A percentile compares a stretch with the other conserved stretches of the same genome.
Conservation (phyloP, 768 basidiomycete genomes). For the Lactarius sanguifluus region DNA sequence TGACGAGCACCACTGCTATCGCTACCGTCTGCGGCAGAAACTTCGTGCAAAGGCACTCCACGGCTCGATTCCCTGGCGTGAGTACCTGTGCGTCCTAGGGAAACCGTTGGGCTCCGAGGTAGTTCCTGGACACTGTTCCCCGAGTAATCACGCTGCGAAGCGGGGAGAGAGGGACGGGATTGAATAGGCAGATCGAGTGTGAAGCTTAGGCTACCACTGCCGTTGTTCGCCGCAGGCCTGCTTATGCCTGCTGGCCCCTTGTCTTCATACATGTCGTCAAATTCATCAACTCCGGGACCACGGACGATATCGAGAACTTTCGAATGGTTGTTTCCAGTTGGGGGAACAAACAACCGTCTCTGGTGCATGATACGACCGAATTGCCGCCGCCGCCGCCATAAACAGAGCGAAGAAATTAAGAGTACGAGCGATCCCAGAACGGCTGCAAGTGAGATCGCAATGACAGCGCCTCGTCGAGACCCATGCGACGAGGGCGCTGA, state of each 20-base stretch:
- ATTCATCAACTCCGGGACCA: conserved; percentile 14
- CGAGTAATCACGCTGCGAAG: conserved; percentile 24
- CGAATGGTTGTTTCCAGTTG: conserved; percentile 21
- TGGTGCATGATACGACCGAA: conserved; percentile 33
- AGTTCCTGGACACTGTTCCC: conserved; percentile 29
- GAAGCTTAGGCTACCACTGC: conserved; percentile 30
- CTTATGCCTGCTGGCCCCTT: conserved; percentile 9
- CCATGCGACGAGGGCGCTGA: conserved; percentile 31
- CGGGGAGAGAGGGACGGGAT: conserved; percentile 21
- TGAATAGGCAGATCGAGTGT: conserved; percentile 30
- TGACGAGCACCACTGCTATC: conserved; percentile 8
- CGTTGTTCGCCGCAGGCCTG: conserved; percentile 8
- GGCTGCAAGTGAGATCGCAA: conserved; percentile 60
- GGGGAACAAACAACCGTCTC: conserved; percentile 32
- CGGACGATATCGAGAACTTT: conserved; percentile 30
- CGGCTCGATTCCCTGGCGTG: conserved; percentile 27
- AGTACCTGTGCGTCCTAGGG: conserved; percentile 22
- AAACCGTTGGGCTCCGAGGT: conserved; percentile 30
- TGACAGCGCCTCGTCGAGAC: conserved; percentile 57
- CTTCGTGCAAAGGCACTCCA: conserved; percentile 23
- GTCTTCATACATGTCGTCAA: conserved; percentile 26
- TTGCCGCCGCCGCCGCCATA: conserved; percentile 48
- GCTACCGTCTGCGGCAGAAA: conserved; percentile 14
- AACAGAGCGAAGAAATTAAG: conserved; percentile 45
- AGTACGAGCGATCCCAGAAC: conserved; percentile 51